Evolutionary conservation across 1,284 basidiomycete species (phyloP).

Genomic region (Melampsora allii-populina): DNA sequence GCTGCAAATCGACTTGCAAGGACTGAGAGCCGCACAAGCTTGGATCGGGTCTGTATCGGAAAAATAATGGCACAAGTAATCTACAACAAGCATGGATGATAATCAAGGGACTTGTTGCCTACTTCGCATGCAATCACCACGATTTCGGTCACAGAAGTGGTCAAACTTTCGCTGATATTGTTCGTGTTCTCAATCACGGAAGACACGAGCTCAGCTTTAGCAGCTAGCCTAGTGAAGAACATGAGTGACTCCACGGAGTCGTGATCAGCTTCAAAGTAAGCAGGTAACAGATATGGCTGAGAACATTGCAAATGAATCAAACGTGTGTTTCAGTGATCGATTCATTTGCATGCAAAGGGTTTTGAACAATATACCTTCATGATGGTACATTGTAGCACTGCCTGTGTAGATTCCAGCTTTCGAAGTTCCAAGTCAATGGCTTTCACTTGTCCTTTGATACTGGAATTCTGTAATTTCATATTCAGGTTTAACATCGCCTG

Average conservation of each 20-base stretch:
- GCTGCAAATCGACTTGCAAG: conserved; percentile 82
- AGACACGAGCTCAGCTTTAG: conserved; percentile 80
- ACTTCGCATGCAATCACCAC: conserved; percentile 88
- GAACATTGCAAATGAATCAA: neutral
- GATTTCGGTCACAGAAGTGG: conserved; percentile 69
- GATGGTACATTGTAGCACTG: conserved; percentile 66
- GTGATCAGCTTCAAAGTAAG: conserved; percentile 74
- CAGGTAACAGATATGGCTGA: conserved; percentile 76
- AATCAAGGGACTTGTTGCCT: conserved; percentile 46
- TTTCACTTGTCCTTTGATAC: conserved; percentile 80
- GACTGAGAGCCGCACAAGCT: conserved; percentile 70
- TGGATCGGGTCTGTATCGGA: conserved; percentile 66
- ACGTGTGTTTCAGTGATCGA: neutral
- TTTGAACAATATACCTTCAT: conserved; percentile 50
- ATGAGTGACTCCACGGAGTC: conserved; percentile 82
- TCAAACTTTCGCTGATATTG: conserved; percentile 74
- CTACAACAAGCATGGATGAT: conserved; percentile 4
- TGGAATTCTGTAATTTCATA: conserved; percentile 82
- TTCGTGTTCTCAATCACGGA: conserved; percentile 73
- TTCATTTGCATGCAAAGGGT: neutral
- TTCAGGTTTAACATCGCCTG: conserved; percentile 84
- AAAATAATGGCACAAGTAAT: no score
- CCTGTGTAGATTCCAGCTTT: conserved; percentile 75
- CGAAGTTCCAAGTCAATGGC: conserved; percentile 81
- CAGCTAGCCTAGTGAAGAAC: conserved; percentile 80